Evolutionary conservation across 371 early-diverging fungal genomes (phyloP), one percentile per base, ranked within the genome.

Genomic region (Mucor circinelloides): DNA sequence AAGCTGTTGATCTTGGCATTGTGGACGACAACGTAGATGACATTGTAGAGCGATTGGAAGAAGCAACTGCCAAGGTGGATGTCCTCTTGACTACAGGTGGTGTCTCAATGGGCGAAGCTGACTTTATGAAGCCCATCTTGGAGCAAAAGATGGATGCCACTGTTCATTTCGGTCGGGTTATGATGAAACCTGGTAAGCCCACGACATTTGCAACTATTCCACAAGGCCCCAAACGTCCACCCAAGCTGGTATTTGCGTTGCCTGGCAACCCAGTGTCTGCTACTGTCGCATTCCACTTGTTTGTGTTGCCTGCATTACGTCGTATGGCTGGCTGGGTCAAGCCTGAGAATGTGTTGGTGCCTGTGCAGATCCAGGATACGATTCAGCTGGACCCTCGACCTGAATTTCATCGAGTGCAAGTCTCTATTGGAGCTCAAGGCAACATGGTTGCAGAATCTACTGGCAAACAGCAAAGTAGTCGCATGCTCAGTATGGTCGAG

Each of bases 191-290:
- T 25, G 95, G 94, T 25, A 96, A 96, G 80, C 97, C 97, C 9
- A 94, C 95, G 0, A 96, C 96, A 8, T 97, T 97, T 83, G 96
- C 95, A 3, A 91, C 93, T 1, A 66, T 92, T 17, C 78, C 87
- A 4, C 44, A 28, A 6, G 69, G 66, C 6, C 89, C 85, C 42
- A 60, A 59, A 23, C 60, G 69, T 21, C 40, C 62, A 1, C 27
- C 65, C 10, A 78, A 78, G 50, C 78, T 95, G 21, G 72, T 95
- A 12, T 97, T 96, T 87, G 92, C 90, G 2, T 76, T 97, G 62
- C 95, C 98, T 0, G 98, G 98, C 0, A 97, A 97, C 72, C 97
- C 97, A 8, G 96, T 93, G 0, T 96, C 97, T 30, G 95, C 96
- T 1, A 77, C 87, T 28, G 96, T 96, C 0, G 92, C 93, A 0